Evolutionary conservation across 805 yeast species (phyloP).

Genomic region (Myxozyma sirexii): DNA sequence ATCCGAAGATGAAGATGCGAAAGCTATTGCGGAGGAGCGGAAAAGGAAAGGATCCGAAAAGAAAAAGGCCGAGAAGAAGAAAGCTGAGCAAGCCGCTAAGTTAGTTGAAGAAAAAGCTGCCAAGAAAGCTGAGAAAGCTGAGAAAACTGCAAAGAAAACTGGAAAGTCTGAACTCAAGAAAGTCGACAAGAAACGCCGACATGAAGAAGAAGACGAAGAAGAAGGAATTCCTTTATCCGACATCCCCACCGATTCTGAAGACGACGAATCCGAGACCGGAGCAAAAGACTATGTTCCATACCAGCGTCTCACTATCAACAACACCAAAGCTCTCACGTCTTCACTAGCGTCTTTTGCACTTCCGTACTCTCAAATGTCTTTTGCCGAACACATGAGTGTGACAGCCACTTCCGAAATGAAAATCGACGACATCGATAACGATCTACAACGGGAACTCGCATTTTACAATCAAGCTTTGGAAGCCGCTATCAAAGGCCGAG

Average conservation of each 20-base stretch:
- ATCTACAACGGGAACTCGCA: constrained; percentile 91
- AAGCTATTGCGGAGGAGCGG: constrained; percentile 34
- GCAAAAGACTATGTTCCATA: constrained; percentile 94
- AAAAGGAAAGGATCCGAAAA: constrained; percentile 47
- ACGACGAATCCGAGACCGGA: constrained; percentile 87
- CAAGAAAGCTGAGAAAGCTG: constrained; percentile 47
- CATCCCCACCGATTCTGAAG: constrained; percentile 45
- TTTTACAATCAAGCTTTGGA: constrained; percentile 92
- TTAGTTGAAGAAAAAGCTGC: constrained; percentile 40
- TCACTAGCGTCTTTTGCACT: constrained; percentile 41
- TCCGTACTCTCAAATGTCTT: constrained; percentile 66
- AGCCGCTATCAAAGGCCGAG: constrained; percentile 75
- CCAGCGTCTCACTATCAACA: constrained; percentile 86
- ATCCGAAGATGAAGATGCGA: constrained; percentile 45
- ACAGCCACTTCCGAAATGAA: constrained; percentile 64
- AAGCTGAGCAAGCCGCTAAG: constrained; percentile 49
- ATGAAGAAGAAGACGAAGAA: constrained; percentile 52
- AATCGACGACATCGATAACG: constrained; percentile 74
- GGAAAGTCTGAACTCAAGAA: constrained; percentile 29
- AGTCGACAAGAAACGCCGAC: constrained; percentile 46
- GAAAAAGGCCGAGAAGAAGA: constrained; percentile 54
- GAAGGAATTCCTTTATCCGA: constrained; percentile 45
- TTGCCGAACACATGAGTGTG: constrained; percentile 81
- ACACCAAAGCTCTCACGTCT: constrained; percentile 64
- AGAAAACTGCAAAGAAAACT: constrained; percentile 46